These are phyloP conservation scores for Ceratocystis variospora DNA, from an alignment of 2,329 filamentous ascomycete species.

Conservation along the genomic window DNA sequence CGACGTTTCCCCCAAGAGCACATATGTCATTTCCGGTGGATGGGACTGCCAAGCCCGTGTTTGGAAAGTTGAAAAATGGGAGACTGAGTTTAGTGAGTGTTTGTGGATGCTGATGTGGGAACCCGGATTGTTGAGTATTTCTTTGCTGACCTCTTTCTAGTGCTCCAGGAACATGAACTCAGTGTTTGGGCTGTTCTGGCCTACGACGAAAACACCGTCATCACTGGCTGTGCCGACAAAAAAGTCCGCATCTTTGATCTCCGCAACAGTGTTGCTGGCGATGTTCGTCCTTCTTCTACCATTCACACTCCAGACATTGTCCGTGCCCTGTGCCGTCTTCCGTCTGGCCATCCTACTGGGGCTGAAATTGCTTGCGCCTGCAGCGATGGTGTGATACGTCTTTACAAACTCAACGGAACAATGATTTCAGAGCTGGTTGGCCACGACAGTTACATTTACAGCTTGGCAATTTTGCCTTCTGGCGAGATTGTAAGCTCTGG, in stretches of 20 bases:
- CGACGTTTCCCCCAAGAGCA: slow-evolving; percentile 59
- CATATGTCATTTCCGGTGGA: slow-evolving; percentile 73
- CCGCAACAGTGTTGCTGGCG: slow-evolving; percentile 41
- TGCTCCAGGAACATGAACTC: slow-evolving; percentile 58
- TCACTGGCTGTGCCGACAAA: slow-evolving; percentile 89
- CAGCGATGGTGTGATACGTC: slow-evolving; percentile 76
- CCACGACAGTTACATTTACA: slow-evolving; percentile 92
- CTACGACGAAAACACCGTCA: slow-evolving; percentile 62
- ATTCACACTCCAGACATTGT: slow-evolving; percentile 67
- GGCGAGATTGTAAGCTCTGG: slow-evolving; percentile 84
- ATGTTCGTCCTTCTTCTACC: slow-evolving; percentile 38
- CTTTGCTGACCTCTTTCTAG: slow-evolving; percentile 2
- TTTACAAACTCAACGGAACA: slow-evolving; percentile 73
- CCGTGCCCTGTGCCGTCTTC: slow-evolving; percentile 74
- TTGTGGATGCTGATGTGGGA: background rate
- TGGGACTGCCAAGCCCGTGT: slow-evolving; percentile 85
- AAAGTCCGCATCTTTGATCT: slow-evolving; percentile 74
- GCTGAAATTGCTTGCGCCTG: slow-evolving; percentile 91
- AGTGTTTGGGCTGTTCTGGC: slow-evolving; percentile 88
- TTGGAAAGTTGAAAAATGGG: slow-evolving; percentile 80
- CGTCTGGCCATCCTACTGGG: slow-evolving; percentile 58
- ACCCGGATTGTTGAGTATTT: background rate
- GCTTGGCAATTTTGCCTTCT: slow-evolving; percentile 59
- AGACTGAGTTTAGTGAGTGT: slow-evolving; percentile 42
- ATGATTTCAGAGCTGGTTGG: slow-evolving; percentile 66